Evolutionary conservation across 2,329 filamentous ascomycete genomes (phyloP).

Genomic region (Geosmithia morbida): DNA sequence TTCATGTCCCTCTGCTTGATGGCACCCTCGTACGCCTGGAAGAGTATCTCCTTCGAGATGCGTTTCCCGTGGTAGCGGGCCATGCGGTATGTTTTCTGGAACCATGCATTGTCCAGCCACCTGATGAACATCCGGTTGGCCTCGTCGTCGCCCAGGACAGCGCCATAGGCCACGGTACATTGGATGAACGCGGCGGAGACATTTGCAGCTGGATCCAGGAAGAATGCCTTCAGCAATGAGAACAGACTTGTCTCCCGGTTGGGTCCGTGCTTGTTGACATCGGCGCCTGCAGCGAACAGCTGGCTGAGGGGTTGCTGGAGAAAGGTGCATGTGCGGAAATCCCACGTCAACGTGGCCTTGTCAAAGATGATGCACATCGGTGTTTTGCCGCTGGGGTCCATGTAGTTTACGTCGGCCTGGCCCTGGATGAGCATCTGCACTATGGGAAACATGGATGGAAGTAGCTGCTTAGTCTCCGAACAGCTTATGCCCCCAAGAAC

Average conservation of each 20-base stretch:
- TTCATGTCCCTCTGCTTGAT: background rate
- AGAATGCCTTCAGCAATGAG: background rate
- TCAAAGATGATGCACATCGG: background rate
- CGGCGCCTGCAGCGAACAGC: background rate
- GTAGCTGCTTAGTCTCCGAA: background rate
- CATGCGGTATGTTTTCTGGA: background rate
- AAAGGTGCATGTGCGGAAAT: background rate
- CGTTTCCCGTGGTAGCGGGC: background rate
- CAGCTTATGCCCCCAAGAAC: background rate
- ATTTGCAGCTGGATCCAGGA: background rate
- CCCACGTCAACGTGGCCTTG: background rate
- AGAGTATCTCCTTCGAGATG: background rate
- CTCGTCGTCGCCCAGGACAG: background rate
- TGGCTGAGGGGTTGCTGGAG: background rate
- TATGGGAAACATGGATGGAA: background rate
- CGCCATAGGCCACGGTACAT: background rate
- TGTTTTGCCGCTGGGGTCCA: background rate
- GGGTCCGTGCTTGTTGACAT: background rate
- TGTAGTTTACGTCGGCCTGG: background rate
- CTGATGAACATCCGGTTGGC: background rate
- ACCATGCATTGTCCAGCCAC: background rate
- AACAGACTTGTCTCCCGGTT: too few relatives aligned
- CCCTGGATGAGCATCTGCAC: too few relatives aligned
- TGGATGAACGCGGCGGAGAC: background rate
- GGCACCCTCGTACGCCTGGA: background rate